A percentile compares a stretch with the other conserved stretches of the same genome.
These are phyloP conservation scores for Biancaea sappan DNA, from an alignment of 306 rosid species.

Conservation along the genomic window DNA sequence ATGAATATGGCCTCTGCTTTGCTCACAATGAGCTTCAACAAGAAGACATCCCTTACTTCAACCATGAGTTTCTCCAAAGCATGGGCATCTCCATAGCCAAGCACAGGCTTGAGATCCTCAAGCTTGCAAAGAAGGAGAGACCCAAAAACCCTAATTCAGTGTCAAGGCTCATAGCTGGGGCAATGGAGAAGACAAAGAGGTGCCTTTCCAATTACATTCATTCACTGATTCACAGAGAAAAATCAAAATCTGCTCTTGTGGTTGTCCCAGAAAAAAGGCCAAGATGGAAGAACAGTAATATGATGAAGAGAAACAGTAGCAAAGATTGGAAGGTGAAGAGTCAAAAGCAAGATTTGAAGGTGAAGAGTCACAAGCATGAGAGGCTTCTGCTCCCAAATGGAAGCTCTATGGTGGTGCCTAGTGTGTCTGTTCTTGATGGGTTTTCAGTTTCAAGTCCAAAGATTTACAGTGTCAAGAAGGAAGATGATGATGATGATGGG, in stretches of 20 bases:
- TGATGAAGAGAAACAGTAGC: conserved; percentile 67
- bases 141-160: conserved; percentile 42
- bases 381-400: conserved; percentile 65
- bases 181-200: conserved; percentile 66
- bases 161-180: conserved; percentile 56
- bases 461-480: conserved; percentile 49
- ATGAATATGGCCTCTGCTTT: conserved; percentile 80
- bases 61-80: conserved; percentile 94
- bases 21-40: conserved; percentile 88
- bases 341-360: conserved; percentile 49
- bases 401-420: conserved; percentile 41
- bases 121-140: conserved; percentile 58
- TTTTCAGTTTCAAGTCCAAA: conserved; percentile 62
- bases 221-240: conserved; percentile 34
- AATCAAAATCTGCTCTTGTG: conserved; percentile 64
- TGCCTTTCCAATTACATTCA: conserved; percentile 46
- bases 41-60: conserved; percentile 77
- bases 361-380: conserved; percentile 45
- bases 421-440: conserved; percentile 35
- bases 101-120: conserved; percentile 89
- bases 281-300: conserved; percentile 46
- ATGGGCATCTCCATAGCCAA: conserved; percentile 95
- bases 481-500: conserved; percentile 48
- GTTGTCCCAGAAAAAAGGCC: conserved; percentile 54
- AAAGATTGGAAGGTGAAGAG: conserved; percentile 37